Conservation (phyloP, 179 eudicot genomes). For the Spinacia oleracea region DNA sequence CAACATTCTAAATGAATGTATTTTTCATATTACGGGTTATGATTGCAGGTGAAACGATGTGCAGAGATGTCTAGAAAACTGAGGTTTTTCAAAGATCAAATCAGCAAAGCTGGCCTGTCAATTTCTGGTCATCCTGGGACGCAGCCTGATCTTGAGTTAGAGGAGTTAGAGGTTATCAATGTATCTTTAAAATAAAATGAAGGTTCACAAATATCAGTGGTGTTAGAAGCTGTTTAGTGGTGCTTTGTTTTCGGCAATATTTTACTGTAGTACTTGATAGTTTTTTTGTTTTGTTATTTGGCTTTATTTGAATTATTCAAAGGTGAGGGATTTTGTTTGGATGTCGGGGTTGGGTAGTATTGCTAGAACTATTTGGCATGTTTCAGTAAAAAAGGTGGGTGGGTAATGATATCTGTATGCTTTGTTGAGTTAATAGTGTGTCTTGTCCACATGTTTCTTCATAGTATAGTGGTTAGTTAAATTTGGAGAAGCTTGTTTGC, state of each 20-base stretch:
- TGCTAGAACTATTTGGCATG: too few species aligned
- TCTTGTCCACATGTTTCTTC: too few species aligned
- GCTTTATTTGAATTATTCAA: background rate
- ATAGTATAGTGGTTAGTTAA: too few species aligned
- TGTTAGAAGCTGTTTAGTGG: conserved; percentile 53
- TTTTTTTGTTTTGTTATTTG: background rate
- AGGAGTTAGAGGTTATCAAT: conserved; percentile 74
- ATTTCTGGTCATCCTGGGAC: conserved; percentile 55
- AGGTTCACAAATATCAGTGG: background rate
- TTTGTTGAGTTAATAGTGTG: too few species aligned
- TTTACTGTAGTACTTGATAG: too few species aligned
- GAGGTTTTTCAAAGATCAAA: conserved; percentile 89
- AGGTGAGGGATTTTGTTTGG: background rate
- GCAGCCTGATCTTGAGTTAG: conserved; percentile 74
- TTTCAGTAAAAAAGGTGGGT: too few species aligned
- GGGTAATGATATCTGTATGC: too few species aligned
- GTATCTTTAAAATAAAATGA: background rate
- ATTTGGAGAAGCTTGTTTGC: too few species aligned
- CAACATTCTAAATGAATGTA: background rate
- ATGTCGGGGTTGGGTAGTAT: too few species aligned
- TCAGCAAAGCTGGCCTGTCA: conserved; percentile 71
- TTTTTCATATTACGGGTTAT: conserved; percentile 5
- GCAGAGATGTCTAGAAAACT: conserved; percentile 95
- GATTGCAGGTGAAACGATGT: conserved; percentile 81
- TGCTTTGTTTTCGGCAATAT: background rate